Base-by-base conservation (phyloP, 306 rosid species). In the Prunus davidiana region DNA sequence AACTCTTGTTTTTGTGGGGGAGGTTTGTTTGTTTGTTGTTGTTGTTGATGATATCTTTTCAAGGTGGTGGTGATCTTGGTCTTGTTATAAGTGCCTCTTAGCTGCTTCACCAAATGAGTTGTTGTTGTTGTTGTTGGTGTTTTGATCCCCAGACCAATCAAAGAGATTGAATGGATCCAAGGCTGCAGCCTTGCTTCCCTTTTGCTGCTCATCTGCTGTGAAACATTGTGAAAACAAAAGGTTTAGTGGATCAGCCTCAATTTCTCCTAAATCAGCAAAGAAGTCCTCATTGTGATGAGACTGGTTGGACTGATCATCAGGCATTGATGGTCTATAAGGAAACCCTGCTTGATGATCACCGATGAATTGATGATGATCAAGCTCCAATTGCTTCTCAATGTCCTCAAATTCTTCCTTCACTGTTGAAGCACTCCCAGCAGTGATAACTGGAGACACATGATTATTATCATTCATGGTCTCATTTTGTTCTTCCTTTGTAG, bases 191-290 rank as follows among this genome's bases (percentile, higher is more conserved):
- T 55, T 79, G 60, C 50, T 38, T 64, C 73, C 79, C 66, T 60
- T 67, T 12, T 76, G 81, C 66, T 86, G 91, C 57, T 81, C 78
- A 68, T 83, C 86, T 47, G 51, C 66, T 8, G 66, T 47, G 63
- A 87, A 88, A 18, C 88, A 87, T 76, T 88, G 95, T 22, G 72
- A 69, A 38, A 93, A 89, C 89, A 88, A 81, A 9, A 85, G 80
- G 79, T 85, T 81, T 27, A 89, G 75, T 28, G 97, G 93, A 77
- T 87, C 92, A 71, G 84, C 85, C 57, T 85, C 96, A 19, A 93
- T 82, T 79, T 91, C 93, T 12, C 80, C 92, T 72, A 93, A 88
- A 10, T 86, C 98, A 3, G 93, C 90, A 71, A 93, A 93, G 77
- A 91, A 87, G 19, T 90, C 97, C 49, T 88, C 93, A 77, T 43